Base-by-base conservation (phyloP, 2,329 filamentous ascomycete species). In the Fusarium buharicum region DNA sequence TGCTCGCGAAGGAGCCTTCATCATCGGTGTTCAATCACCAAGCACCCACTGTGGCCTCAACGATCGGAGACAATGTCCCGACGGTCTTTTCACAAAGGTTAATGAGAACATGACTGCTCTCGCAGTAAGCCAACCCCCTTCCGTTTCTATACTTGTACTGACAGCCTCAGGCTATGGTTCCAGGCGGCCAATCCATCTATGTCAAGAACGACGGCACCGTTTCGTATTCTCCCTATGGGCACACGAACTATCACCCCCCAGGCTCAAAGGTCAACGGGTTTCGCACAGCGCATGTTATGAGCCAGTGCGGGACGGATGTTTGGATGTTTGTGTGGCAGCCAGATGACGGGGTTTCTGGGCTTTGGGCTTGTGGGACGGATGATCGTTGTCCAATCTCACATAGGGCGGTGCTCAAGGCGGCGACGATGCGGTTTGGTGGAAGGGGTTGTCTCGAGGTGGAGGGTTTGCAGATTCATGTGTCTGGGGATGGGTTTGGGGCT, bases 181-280 rank as follows among this genome's bases (percentile, higher is more conserved):
- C 87, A 6, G 87, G 87, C 24, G 87, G 88, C 22, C 87, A 90
- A 67, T 74, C 79, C 54, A 79, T 88, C 66, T 90, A 85, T 72
- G 78, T 90, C 53, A 77, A 75, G 4, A 76, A 81, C 4, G 73
- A 78, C 22, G 88, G 87, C 6, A 76, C 79, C 10, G 72, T 90
- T 53, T 77, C 78, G 50, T 90, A 84, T 75, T 85, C 85, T 1
- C 60, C 68, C 17, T 22, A 22, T 7, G 79, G 86, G 0, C 85
- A 89, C 75, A 86, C 84, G 0, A 74, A 73, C 3, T 75, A 68
- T 52, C 81, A 82, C 6, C 85, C 86, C 0, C 59, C 73, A 0
- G 86, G 84, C 10, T 81, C 84, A 8, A 72, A 80, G 33, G 49
- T 75, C 14, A 81, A 80, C 2, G 81, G 82, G 22, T 87, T 88